These are phyloP conservation scores for Hydnum rufescens DNA, from an alignment of 768 basidiomycete genomes.

Conservation along the genomic window DNA sequence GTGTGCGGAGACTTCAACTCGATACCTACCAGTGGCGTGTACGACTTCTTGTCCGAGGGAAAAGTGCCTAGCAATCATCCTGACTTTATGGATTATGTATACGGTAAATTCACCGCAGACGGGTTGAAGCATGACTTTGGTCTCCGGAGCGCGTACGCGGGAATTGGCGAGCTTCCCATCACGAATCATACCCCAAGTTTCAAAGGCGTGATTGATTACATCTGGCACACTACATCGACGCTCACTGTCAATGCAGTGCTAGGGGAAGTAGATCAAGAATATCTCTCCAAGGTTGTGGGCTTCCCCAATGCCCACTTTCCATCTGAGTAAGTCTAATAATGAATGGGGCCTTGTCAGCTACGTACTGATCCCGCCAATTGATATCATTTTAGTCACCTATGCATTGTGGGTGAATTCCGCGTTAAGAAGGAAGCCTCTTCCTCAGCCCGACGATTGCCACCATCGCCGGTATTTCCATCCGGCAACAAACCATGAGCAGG, in stretches of 20 bases:
- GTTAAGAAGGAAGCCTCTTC: constrained; percentile 25
- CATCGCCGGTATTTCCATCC: too few relatives aligned
- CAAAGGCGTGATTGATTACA: constrained; percentile 75
- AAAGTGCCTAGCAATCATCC: constrained; percentile 49
- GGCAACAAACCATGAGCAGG: too few relatives aligned
- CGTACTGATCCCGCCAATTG: too few relatives aligned
- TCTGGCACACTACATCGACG: constrained; percentile 71
- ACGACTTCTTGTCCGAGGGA: constrained; percentile 72
- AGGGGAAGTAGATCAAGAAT: constrained; percentile 65
- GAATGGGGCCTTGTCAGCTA: background rate
- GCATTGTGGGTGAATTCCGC: constrained; percentile 54
- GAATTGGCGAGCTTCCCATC: constrained; percentile 38
- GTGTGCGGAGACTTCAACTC: constrained; percentile 97
- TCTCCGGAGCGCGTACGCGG: constrained; percentile 70
- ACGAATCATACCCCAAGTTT: constrained; percentile 87
- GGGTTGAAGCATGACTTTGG: constrained; percentile 64
- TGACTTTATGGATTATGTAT: constrained; percentile 82
- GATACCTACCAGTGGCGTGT: constrained; percentile 66
- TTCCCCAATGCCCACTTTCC: constrained; percentile 96
- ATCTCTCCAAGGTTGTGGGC: constrained; percentile 80
- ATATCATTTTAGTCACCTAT: constrained; percentile 42
- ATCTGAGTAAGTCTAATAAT: constrained; percentile 51
- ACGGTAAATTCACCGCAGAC: constrained; percentile 82
- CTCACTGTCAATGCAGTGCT: constrained; percentile 66
- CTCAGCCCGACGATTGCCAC: too few relatives aligned